Evolutionary conservation across 305 asterid species (phyloP).

Genomic region (Coffea humblotiana): DNA sequence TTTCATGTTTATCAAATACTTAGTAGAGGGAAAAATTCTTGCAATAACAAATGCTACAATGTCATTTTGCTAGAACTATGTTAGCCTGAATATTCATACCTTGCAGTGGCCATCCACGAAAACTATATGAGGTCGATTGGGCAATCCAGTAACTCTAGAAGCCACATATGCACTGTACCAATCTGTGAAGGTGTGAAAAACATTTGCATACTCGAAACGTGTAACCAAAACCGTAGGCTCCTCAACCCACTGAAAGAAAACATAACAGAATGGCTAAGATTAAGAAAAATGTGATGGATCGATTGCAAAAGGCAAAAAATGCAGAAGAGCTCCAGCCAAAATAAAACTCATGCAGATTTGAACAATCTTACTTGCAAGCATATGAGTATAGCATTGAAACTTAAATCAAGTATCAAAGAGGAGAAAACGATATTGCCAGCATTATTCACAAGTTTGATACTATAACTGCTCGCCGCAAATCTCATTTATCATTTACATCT

Average conservation of each 20-base stretch:
- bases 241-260: constrained; percentile 82
- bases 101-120: constrained; percentile 95
- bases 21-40: not conserved
- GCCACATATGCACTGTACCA: constrained; percentile 94
- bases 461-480: not conserved
- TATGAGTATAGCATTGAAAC: not conserved
- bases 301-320: not conserved
- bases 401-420: not conserved
- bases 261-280: constrained; percentile 8
- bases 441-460: not conserved
- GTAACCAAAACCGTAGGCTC: constrained; percentile 87
- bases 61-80: not conserved
- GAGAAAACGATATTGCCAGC: not conserved
- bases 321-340: not conserved
- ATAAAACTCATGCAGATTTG: not conserved
- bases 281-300: not conserved
- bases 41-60: not conserved
- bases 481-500: not conserved
- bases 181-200: constrained; percentile 94
- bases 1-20: not conserved
- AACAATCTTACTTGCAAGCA: no score
- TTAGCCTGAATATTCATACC: constrained; percentile 46
- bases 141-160: constrained; percentile 89
- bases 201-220: constrained; percentile 91
- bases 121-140: constrained; percentile 83